These are phyloP conservation scores for Cucurbita pepo DNA, from an alignment of 306 rosid genomes.

Conservation along the genomic window DNA sequence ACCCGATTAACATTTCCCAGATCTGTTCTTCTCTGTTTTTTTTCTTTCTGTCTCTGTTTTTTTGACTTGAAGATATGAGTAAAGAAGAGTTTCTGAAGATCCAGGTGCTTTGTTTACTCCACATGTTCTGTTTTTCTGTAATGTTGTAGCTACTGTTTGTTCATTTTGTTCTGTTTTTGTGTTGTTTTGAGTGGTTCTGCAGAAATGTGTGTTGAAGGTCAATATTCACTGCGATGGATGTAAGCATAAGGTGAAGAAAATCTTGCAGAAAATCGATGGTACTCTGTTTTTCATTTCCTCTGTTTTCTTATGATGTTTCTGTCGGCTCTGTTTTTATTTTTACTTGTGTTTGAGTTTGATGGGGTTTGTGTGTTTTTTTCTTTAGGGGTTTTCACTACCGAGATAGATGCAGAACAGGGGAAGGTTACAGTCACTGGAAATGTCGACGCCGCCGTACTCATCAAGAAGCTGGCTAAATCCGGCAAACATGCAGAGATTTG, in stretches of 20 bases:
- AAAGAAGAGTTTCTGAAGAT: constrained; percentile 81
- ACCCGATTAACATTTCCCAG: constrained; percentile 16
- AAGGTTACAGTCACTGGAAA: constrained; percentile 76
- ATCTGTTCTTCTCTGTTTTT: constrained; percentile 14
- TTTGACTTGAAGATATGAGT: constrained; percentile 32
- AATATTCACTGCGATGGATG: constrained; percentile 98
- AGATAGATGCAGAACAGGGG: constrained; percentile 85
- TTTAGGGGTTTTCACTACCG: constrained; percentile 77
- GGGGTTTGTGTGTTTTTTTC: not conserved
- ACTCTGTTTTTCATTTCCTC: not conserved
- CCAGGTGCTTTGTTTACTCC: constrained; percentile 39
- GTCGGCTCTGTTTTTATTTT: not conserved
- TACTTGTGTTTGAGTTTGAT: not conserved
- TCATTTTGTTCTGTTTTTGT: constrained; percentile 13
- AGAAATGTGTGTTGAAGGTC: constrained; percentile 93
- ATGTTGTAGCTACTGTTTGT: not conserved
- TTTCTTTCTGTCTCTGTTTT: not conserved
- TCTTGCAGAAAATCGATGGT: constrained; percentile 89
- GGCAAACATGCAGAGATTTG: constrained; percentile 87
- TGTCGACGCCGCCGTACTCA: constrained; percentile 69
- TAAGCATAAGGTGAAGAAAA: constrained; percentile 87
- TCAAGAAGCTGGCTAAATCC: constrained; percentile 75
- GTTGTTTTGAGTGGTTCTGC: constrained; percentile 30
- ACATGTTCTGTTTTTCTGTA: not conserved
- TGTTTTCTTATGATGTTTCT: not conserved